Evolutionary conservation across 805 yeast species (phyloP).

Genomic region (Myxozyma neotropica): DNA sequence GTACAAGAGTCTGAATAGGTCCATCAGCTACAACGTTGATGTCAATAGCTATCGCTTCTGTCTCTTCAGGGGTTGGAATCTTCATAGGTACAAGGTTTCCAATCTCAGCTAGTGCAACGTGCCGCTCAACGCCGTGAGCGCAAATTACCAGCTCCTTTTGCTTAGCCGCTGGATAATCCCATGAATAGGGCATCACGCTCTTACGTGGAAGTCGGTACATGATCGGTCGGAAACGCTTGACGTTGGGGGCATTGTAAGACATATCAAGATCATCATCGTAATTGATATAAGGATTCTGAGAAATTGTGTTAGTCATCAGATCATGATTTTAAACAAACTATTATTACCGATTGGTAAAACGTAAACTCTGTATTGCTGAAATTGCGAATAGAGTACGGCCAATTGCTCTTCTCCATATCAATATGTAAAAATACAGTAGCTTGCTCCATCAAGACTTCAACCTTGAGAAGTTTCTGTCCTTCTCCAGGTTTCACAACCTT

Average conservation of each 20-base stretch:
- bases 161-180: slow-evolving; percentile 94
- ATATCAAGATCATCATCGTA: slow-evolving; percentile 64
- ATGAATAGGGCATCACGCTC: slow-evolving; percentile 97
- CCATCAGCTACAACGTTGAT: slow-evolving; percentile 95
- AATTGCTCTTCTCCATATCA: slow-evolving; percentile 67
- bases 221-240: slow-evolving; percentile 63
- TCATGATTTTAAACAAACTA: background rate
- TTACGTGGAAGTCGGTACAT: slow-evolving; percentile 80
- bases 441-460: slow-evolving; percentile 74
- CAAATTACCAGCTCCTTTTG: slow-evolving; percentile 77
- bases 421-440: slow-evolving; percentile 80
- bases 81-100: slow-evolving; percentile 89
- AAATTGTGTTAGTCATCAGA: background rate
- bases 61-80: slow-evolving; percentile 52
- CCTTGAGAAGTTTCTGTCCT: slow-evolving; percentile 64
- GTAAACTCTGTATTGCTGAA: slow-evolving; percentile 85
- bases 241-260: slow-evolving; percentile 36
- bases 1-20: slow-evolving; percentile 83
- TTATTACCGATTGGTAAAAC: slow-evolving; percentile 68
- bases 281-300: slow-evolving; percentile 29
- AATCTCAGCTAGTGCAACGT: slow-evolving; percentile 85
- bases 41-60: slow-evolving; percentile 57
- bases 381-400: slow-evolving; percentile 94
- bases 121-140: slow-evolving; percentile 71
- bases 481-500: slow-evolving; percentile 65